These are phyloP conservation scores for Cordyceps cateniannulata DNA, from an alignment of 2,329 filamentous ascomycete species.

Conservation along the genomic window DNA sequence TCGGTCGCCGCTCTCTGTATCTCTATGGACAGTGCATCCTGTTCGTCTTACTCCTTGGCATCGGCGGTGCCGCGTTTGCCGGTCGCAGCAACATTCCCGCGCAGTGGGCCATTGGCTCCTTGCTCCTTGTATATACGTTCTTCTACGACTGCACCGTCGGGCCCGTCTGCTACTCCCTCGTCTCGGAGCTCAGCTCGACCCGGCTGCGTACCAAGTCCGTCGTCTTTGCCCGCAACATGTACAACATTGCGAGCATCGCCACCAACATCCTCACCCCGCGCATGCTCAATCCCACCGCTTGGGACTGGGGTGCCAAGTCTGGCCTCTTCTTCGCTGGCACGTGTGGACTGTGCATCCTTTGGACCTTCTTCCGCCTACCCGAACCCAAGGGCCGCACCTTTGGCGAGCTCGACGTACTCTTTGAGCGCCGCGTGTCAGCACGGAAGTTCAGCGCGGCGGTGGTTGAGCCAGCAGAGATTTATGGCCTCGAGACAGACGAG, in stretches of 20 bases:
- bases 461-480: constrained; percentile 16
- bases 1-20: constrained; percentile 34
- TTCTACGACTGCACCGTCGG: constrained; percentile 34
- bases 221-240: constrained; percentile 38
- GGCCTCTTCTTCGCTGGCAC: constrained; percentile 41
- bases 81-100: constrained; percentile 26
- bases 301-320: constrained; percentile 41
- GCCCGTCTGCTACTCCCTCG: constrained; percentile 74
- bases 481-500: background rate
- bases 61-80: constrained; percentile 33
- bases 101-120: constrained; percentile 32
- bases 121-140: constrained; percentile 37
- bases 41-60: constrained; percentile 27
- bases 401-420: constrained; percentile 50
- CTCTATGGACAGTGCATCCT: constrained; percentile 30
- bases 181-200: constrained; percentile 46
- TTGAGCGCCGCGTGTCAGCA: constrained; percentile 37
- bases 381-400: constrained; percentile 49
- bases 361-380: constrained; percentile 46
- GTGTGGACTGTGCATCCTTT: constrained; percentile 38
- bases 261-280: constrained; percentile 40
- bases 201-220: constrained; percentile 41
- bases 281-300: constrained; percentile 40
- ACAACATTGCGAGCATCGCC: constrained; percentile 42
- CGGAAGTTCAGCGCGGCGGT: constrained; percentile 32